These are phyloP conservation scores for Trametes hirsuta DNA, from an alignment of 1,284 basidiomycete genomes.

Conservation along the genomic window DNA sequence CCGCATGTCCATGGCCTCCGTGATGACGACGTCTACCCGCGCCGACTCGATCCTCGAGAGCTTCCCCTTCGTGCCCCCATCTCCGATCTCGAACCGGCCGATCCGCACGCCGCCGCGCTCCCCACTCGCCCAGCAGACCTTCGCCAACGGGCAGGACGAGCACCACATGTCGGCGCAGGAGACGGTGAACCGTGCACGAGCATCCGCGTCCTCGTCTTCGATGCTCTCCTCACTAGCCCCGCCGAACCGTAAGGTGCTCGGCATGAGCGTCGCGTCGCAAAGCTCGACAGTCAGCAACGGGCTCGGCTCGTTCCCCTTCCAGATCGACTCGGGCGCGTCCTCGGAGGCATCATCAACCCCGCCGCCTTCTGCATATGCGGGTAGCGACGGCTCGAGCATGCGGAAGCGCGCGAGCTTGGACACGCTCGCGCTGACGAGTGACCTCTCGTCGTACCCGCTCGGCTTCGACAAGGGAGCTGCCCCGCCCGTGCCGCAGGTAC, in stretches of 20 bases:
- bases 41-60: constrained; percentile 82
- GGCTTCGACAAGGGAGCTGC: constrained; percentile 50
- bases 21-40: constrained; percentile 64
- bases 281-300: constrained; percentile 75
- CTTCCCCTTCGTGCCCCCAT: constrained; percentile 85
- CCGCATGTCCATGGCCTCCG: constrained; percentile 63
- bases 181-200: constrained; percentile 34
- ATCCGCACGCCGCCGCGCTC: constrained; percentile 74
- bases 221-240: constrained; percentile 21
- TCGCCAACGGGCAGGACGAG: constrained; percentile 32
- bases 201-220: constrained; percentile 19
- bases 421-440: constrained; percentile 78
- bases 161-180: constrained; percentile 26
- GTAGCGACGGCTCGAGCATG: constrained; percentile 28
- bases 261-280: constrained; percentile 72
- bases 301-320: constrained; percentile 80
- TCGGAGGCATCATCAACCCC: constrained; percentile 20
- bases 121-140: constrained; percentile 62
- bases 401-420: constrained; percentile 79
- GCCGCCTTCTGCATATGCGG: constrained; percentile 29
- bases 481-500: constrained; percentile 25
- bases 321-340: constrained; percentile 59
- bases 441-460: constrained; percentile 78
- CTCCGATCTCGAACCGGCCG: constrained; percentile 78
- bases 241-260: constrained; percentile 56